Evolutionary conservation across 106 monocot species (phyloP).

Genomic region (Cymbidium sinense): DNA sequence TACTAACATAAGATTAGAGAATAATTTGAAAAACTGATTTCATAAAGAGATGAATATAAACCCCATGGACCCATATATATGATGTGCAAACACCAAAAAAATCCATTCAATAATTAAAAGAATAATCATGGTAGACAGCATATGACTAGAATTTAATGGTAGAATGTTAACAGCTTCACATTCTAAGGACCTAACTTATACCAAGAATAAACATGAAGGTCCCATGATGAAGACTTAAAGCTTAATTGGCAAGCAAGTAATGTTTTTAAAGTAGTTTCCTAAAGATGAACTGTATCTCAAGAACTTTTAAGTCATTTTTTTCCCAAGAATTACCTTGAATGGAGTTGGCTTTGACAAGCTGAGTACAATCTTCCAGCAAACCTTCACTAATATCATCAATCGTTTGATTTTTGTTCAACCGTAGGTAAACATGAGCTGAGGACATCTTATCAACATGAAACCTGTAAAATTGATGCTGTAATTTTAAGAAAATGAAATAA

Average conservation of each 20-base stretch:
- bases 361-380: constrained; percentile 85
- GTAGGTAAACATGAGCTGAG: constrained; percentile 93
- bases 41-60: background rate
- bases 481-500: background rate
- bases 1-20: background rate
- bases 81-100: background rate
- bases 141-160: background rate
- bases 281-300: background rate
- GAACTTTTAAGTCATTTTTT: background rate
- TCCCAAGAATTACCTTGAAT: constrained; percentile 59
- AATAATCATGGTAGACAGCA: background rate
- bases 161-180: background rate
- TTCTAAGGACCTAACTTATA: background rate
- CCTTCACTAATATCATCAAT: constrained; percentile 91
- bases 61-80: background rate
- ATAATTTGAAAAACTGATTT: background rate
- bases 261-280: background rate
- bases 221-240: background rate
- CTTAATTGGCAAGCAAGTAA: background rate
- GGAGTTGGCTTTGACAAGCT: constrained; percentile 96
- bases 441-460: constrained; percentile 99
- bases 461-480: constrained; percentile 32
- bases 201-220: background rate
- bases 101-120: background rate
- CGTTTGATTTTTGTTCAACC: constrained; percentile 84